Base-by-base conservation (phyloP, 1,139 yeast species). In the Scheffersomyces lignicola region DNA sequence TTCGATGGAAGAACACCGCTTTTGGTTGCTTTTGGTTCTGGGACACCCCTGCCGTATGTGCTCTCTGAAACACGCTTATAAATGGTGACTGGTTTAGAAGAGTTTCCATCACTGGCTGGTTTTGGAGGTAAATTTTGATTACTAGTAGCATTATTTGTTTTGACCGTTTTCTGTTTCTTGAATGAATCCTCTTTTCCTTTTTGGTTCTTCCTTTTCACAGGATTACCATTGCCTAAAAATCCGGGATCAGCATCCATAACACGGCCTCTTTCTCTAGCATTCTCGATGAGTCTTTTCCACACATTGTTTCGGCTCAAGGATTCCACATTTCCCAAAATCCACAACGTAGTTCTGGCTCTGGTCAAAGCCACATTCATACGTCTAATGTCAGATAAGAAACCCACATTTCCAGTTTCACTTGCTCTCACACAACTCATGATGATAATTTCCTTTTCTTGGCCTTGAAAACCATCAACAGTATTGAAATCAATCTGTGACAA, bases 391-490 rank as follows among this genome's bases (percentile, higher is more conserved):
- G 85, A 82, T 58, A 90, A 75, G 60, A 90, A 90, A 18, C 97
- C 97, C 43, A 90, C 92, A 36, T 87, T 78, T 4, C 73, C 71
- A 4, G 60, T 54, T 11, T 74, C 78, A 52, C 78, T 80, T 3
- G 96, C 95, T 52, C 98, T 76, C 6, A 94, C 98, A 76, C 97
- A 90, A 0, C 97, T 89, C 71, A 92, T 81, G 31, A 92, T 78
- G 43, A 92, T 87, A 35, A 94, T 80, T 47, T 92, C 97, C 57
- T 90, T 92, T 55, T 92, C 98, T 58, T 92, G 97, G 48, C 98
- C 98, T 66, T 92, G 98, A 56, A 89, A 92, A 1, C 98, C 98
- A 69, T 92, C 98, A 38, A 92, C 92, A 0, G 99, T 89, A 51
- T 90, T 89, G 63, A 94, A 89, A 54, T 87, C 96, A 34, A 94